Conservation (phyloP, 805 yeast genomes). For the Metschnikowia matae region DNA sequence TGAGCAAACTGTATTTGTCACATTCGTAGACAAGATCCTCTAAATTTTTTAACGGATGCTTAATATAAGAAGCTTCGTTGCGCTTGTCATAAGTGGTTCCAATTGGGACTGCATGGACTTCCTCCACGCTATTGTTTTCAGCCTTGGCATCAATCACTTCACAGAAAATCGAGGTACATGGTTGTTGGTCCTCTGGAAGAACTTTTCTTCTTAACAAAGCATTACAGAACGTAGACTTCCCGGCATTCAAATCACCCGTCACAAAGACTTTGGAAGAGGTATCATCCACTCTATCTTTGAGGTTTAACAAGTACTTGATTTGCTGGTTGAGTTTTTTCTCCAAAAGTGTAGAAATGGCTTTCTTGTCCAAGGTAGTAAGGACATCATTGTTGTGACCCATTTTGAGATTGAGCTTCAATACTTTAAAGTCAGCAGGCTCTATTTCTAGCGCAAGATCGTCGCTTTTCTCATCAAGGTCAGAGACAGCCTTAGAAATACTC, state of each 20-base stretch:
- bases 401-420: slow-evolving; percentile 60
- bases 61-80: slow-evolving; percentile 65
- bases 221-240: slow-evolving; percentile 94
- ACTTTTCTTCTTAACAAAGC: slow-evolving; percentile 73
- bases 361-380: slow-evolving; percentile 57
- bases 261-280: slow-evolving; percentile 90
- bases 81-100: slow-evolving; percentile 46
- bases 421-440: slow-evolving; percentile 38
- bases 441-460: slow-evolving; percentile 23
- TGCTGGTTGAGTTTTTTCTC: slow-evolving; percentile 65
- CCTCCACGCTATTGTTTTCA: slow-evolving; percentile 72
- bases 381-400: slow-evolving; percentile 44
- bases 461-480: slow-evolving; percentile 9
- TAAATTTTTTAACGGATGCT: slow-evolving; percentile 50
- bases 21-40: slow-evolving; percentile 69
- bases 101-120: slow-evolving; percentile 84
- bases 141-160: slow-evolving; percentile 79
- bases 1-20: slow-evolving; percentile 67
- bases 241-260: slow-evolving; percentile 96
- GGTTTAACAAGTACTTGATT: slow-evolving; percentile 60
- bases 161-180: slow-evolving; percentile 94
- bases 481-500: slow-evolving; percentile 18
- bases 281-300: slow-evolving; percentile 83
- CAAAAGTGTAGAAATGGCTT: slow-evolving; percentile 64
- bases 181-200: slow-evolving; percentile 95